These are phyloP conservation scores for Geotrichum siamense DNA, from an alignment of 1,139 yeast genomes.

Conservation along the genomic window DNA sequence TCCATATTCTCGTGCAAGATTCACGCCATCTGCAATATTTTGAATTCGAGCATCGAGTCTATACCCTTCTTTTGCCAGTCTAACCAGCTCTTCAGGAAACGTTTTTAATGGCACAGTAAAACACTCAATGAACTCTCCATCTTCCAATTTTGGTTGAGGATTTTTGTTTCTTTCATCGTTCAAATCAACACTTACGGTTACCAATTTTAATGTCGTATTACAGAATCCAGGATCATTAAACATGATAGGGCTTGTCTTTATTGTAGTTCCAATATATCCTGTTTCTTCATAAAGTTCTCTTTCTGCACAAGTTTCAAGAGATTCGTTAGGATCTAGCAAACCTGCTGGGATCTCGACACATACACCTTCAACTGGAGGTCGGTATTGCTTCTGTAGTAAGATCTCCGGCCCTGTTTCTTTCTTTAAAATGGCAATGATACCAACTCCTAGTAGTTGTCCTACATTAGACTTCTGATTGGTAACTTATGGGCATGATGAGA, in stretches of 20 bases:
- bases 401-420: conserved; percentile 48
- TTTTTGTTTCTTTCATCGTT: conserved; percentile 52
- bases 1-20: conserved; percentile 35
- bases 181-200: conserved; percentile 72
- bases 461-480: no score
- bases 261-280: conserved; percentile 67
- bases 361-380: conserved; percentile 86
- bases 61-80: conserved; percentile 56
- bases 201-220: conserved; percentile 78
- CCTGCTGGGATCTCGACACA: conserved; percentile 96
- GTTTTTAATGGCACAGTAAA: conserved; percentile 58
- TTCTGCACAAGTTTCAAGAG: conserved; percentile 69
- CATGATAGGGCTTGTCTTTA: conserved; percentile 44
- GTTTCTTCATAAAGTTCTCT: conserved; percentile 90
- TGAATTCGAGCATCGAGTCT: conserved; percentile 80
- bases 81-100: conserved; percentile 49
- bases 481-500: neutral
- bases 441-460: conserved; percentile 46
- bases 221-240: conserved; percentile 93
- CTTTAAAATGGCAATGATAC: conserved; percentile 65
- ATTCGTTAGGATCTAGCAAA: conserved; percentile 74
- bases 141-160: conserved; percentile 74
- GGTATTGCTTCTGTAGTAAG: conserved; percentile 75
- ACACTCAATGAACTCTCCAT: conserved; percentile 80
- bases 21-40: conserved; percentile 73